A percentile compares a stretch with the other conserved stretches of the same genome.
These are phyloP conservation scores for Rhododendron henanense DNA, from an alignment of 148 eudicot genomes.

Conservation along the genomic window DNA sequence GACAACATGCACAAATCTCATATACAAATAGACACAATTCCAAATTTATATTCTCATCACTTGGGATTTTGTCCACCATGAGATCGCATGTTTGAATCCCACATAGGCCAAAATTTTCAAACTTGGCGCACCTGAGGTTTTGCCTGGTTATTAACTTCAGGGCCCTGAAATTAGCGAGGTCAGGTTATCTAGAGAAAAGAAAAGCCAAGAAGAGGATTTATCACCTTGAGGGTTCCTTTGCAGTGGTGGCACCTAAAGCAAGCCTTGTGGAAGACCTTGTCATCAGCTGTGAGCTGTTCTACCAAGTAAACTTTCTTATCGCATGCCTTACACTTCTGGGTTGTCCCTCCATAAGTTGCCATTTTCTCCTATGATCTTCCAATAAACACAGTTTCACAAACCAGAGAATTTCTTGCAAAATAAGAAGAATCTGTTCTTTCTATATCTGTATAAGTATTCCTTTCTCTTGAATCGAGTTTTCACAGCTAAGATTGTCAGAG, in stretches of 20 bases:
- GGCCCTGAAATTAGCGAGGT: too few relatives aligned
- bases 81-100: background rate
- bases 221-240: slow-evolving; percentile 85
- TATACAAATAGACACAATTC: background rate
- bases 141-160: too few relatives aligned
- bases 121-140: too few relatives aligned
- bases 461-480: background rate
- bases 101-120: background rate
- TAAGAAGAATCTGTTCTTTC: background rate
- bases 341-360: slow-evolving; percentile 87
- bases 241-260: slow-evolving; percentile 97
- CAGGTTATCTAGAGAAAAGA: background rate
- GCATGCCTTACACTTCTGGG: slow-evolving; percentile 89
- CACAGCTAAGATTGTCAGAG: slow-evolving; percentile 5
- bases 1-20: background rate
- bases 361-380: slow-evolving; percentile 21
- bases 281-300: slow-evolving; percentile 82
- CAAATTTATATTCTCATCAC: background rate
- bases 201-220: background rate
- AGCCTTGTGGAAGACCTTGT: slow-evolving; percentile 72
- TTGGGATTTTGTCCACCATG: background rate
- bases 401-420: background rate
- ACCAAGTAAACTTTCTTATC: slow-evolving; percentile 88
- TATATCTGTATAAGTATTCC: background rate
- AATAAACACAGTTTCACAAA: background rate